Evolutionary conservation across 768 basidiomycete genomes (phyloP), one percentile per base, ranked within the genome.

Genomic region (Suillus clintonianus): DNA sequence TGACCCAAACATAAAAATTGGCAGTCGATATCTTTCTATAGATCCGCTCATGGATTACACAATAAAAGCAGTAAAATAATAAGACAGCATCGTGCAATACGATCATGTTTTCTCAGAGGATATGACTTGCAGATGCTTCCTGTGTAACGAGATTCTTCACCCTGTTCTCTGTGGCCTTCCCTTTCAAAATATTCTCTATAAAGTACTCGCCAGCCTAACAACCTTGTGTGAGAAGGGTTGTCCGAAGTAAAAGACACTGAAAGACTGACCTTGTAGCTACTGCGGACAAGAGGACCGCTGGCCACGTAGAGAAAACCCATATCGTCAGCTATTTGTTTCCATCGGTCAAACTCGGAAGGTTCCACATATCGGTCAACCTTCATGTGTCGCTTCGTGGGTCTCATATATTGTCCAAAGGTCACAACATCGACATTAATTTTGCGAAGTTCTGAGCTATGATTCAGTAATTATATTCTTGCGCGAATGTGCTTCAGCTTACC

Each of bases 331-430:
- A 91, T 81, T 69, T 86, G 80, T 73, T 91, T 95, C 97, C 97
- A 99, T 62, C 83, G 80, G 65, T 92, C 91, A 69, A 99, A 99
- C 74, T 99, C 96, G 5, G 87, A 85, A 1, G 97, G 97, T 64
- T 94, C 88, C 27, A 99, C 95, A 70, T 99, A 99, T 36, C 94
- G 91, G 68, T 94, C 91, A 11, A 99, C 97, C 77, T 99, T 99
- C 97, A 99, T 99, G 77, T 99, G 97, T 34, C 89, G 86, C 77
- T 99, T 99, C 10, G 97, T 98, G 8, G 97, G 97, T 56, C 97
- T 91, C 97, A 99, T 99, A 77, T 99, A 99, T 79, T 99, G 97
- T 2, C 97, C 97, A 74, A 99, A 99, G 2, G 97, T 99, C 34
- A 99, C 95, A 7, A 99, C 97, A 71, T 99, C 97, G 51, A 99